Base-by-base conservation (phyloP, 331 rosid species). In the Erythrophleum ivorense region DNA sequence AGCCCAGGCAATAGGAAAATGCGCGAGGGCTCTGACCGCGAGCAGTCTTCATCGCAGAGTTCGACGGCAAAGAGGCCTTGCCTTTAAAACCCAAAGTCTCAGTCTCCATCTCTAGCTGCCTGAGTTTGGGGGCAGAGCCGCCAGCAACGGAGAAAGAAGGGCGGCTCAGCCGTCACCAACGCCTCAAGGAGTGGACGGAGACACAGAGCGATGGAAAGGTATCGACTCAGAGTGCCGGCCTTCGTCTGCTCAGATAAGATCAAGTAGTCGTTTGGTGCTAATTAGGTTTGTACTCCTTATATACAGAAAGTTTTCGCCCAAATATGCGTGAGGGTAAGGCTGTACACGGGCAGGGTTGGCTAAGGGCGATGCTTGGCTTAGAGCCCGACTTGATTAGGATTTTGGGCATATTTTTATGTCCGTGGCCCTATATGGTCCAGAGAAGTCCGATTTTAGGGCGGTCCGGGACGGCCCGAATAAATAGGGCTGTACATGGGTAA, bases 21-120 rank as follows among this genome's bases (percentile, higher is more conserved):
- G 2, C 64, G 38, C 46, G 13, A 19, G 73, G 87, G 80, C 87
- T 84, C 87, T 57, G 84, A 59, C 78, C 41, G 87, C 87, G 76
- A 84, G 84, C 87, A 79, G 84, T 79, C 87, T 79, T 84, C 87
- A 84, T 79, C 78, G 81, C 87, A 75, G 76, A 58, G 68, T 10
- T 24, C 11, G 58, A 53, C 68, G 67, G 80, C 71, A 19, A 69
- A 16, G 14, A 52, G 53, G 49, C 24, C 41, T 10, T 34, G 6
- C 49, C 71, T 62, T 36, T 12, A 41, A 21, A 29, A 33, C 45
- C 69, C 7, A 73, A 63, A 33, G 31, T 41, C 82, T 41, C 66
- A 21, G 36, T 24, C 66, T 21, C 7, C n/a, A 21, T 13, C 60
- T 54, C 13, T 34, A 38, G 7, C 62, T 1, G 1, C 77, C 24